Evolutionary conservation across 1,139 yeast species (phyloP), one percentile per base, ranked within the genome.

Genomic region (Debaryomyces udenii): DNA sequence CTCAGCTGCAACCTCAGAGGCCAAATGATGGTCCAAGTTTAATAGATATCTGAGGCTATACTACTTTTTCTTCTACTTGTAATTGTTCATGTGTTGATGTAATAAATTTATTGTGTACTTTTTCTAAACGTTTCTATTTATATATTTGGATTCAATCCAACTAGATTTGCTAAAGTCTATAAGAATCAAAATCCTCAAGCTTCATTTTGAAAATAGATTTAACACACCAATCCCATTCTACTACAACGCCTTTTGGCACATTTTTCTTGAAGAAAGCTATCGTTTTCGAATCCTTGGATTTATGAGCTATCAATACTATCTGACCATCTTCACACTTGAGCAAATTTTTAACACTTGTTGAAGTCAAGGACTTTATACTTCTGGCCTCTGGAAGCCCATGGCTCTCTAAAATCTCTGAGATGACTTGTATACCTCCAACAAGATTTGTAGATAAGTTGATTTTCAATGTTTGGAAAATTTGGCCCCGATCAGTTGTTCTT

Each of bases 201-300:
- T 63, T 51, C 68, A 77, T 73, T 31, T 68, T 68, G 57, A 83
- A 83, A 0, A 83, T 78, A 35, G 81, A 70, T 41, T 71, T 64
- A 7, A 83, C 82, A 45, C 85, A 76, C 86, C 86, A 81, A 43
- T 82, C 80, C 89, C 89, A 83, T 45, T 80, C 84, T 7, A 82
- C 71, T 2, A 78, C 66, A 5, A 56, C 53, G 7, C 55, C 63
- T 6, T 55, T 51, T 4, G 58, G 52, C 14, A 68, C 49, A 9
- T 64, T 41, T 22, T 64, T 63, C 35, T 62, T 66, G 47, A 79
- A 74, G 27, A 57, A 60, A 17, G 64, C 65, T 9, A 72, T 70
- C 35, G 76, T 56, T 28, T 77, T 75, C 5, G 68, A 56, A 47
- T 78, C 82, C 39, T 74, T 72, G 2, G 57, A 51, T 40, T 61